Base-by-base conservation (phyloP, 2,329 filamentous ascomycete genomes). In the Aspergillus bombycis region DNA sequence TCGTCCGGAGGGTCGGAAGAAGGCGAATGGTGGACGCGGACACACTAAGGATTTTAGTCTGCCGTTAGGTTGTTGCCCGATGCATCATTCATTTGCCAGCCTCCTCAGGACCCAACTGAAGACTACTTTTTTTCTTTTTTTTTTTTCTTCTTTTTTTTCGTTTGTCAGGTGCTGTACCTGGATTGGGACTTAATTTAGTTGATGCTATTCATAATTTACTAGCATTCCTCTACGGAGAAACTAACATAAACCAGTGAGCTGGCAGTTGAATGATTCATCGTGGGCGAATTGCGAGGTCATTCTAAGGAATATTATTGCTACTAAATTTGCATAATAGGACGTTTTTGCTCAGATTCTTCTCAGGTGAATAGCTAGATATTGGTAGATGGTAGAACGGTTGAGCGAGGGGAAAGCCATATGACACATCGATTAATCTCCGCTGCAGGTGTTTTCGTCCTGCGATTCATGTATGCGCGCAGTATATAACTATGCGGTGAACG, bases 81-180 rank as follows among this genome's bases (percentile, higher is more conserved):
- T 36, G 32, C 32, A 54, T 14, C n/a, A 53, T 41, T 55, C 14
- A 41, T 55, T 55, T 55, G 32, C 52, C 52, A 55, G 21, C 34
- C 52, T 55, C 34, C 52, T 55, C 52, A 55, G 50, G 50, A 53
- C 52, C 52, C 52, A 54, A 54, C 52, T 30, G 52, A 26, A 48
- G 45, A 26, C 12, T 23, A 14, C 5, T 21, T 46, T 23, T 26
- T n/a, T n/a, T n/a, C n/a, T n/a, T 50, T 26, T 28, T 14, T 23
- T n/a, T 43, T 4, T 9, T 9, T 43, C 1, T 3, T 23, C 12
- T 19, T 30, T 50, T 26, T 28, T 14, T 23, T 23, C 16, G 3
- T 23, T 48, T 28, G 38, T 41, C 38, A 41, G 16, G 38, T 41
- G 38, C 38, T n/a, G 19, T 41, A 41, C 38, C 38, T 41, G 38